phyloP scores from a whole-genome alignment of 306 rosid genomes.

The Castanopsis chinensis region DNA sequence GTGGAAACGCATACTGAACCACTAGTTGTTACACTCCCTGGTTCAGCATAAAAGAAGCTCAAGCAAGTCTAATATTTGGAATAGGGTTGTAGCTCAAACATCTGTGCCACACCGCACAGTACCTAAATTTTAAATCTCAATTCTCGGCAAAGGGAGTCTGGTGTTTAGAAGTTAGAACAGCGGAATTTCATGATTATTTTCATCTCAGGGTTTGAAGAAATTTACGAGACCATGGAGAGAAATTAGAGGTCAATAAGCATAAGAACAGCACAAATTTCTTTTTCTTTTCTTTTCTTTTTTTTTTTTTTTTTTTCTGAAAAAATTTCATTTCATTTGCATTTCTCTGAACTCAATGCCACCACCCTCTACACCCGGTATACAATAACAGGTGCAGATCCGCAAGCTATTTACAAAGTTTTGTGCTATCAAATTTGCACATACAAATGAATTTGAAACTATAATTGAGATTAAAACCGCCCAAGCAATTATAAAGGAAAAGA shows the following conservation, averaged over 20 bases:
- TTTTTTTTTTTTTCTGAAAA: not conserved
- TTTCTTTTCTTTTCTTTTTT: not conserved
- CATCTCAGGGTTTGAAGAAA: not conserved
- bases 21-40: too few species aligned
- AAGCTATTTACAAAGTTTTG: constrained; percentile 64
- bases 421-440: constrained; percentile 50
- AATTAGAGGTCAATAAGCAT: not conserved
- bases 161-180: too few species aligned
- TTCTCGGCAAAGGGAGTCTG: too few species aligned
- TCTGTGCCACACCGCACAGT: too few species aligned
- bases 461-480: constrained; percentile 33
- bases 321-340: not conserved
- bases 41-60: too few species aligned
- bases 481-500: constrained; percentile 11
- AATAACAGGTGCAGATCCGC: constrained; percentile 34
- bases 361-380: constrained; percentile 32
- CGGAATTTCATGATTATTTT: too few species aligned
- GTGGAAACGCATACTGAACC: too few species aligned
- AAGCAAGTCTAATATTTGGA: too few species aligned
- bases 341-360: constrained; percentile 37
- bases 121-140: too few species aligned
- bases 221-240: not conserved
- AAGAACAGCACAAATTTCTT: not conserved
- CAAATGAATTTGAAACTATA: constrained; percentile 34
- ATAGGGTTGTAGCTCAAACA: too few species aligned